Conservation (phyloP, 2,329 filamentous ascomycete genomes). For the Colletotrichum aenigma region DNA sequence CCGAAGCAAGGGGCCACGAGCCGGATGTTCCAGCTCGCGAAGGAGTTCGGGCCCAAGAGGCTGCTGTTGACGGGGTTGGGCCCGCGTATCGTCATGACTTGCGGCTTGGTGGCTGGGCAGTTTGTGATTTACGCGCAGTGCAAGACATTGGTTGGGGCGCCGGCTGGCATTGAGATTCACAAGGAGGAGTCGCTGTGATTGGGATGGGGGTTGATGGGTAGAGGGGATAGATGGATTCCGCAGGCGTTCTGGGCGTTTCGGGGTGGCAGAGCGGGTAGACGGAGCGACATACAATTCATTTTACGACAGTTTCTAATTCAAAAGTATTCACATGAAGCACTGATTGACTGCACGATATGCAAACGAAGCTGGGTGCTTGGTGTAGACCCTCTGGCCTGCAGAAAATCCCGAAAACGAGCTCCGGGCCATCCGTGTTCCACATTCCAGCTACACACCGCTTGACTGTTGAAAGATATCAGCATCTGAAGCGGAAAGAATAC, state of each 20-base stretch:
- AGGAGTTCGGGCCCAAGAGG: constrained; percentile 54
- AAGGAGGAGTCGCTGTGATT: constrained; percentile 39
- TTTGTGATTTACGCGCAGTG: constrained; percentile 62
- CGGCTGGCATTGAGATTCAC: constrained; percentile 57
- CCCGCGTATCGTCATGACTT: constrained; percentile 58
- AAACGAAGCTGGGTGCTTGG: rapidly evolving
- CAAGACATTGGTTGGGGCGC: constrained; percentile 56
- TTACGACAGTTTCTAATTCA: not conserved
- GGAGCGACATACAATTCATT: not conserved
- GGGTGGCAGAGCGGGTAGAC: not conserved
- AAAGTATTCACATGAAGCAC: not conserved
- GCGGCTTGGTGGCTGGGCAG: constrained; percentile 55
- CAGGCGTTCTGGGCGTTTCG: not conserved
- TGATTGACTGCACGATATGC: not conserved
- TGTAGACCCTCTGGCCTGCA: not conserved
- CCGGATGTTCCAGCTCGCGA: constrained; percentile 56
- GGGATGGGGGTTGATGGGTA: not conserved
- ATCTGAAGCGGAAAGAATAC: rapidly evolving
- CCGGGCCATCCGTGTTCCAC: not conserved
- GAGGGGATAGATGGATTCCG: not conserved
- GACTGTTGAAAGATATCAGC: rapidly evolving
- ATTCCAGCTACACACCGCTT: rapidly evolving
- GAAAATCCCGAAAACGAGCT: not conserved
- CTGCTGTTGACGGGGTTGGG: constrained; percentile 52
- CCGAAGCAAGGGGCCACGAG: constrained; percentile 50